Percentiles rank a stretch among this genome's conserved stretches.
Conservation (phyloP, 148 eudicot species). For the Pouteria glomerata region DNA sequence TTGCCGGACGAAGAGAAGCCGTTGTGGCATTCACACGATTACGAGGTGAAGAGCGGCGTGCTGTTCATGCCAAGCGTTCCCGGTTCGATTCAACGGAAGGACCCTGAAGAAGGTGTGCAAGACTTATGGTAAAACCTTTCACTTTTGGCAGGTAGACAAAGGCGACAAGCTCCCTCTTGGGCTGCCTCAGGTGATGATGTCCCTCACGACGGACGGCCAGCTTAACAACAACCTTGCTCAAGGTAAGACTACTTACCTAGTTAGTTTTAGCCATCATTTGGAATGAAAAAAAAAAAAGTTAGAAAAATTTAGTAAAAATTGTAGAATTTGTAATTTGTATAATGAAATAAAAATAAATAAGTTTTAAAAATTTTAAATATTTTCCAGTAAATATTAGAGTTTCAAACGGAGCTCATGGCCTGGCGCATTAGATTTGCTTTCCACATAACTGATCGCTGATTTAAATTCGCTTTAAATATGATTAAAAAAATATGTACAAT, state of each 20-base stretch:
- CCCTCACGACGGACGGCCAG: constrained; percentile 87
- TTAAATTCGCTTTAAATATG: too few species aligned
- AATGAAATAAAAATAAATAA: too few species aligned
- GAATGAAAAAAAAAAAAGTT: too few species aligned
- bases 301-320: too few species aligned
- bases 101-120: constrained; percentile 63
- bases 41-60: constrained; percentile 80
- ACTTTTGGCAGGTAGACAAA: constrained; percentile 85
- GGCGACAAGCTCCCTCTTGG: constrained; percentile 82
- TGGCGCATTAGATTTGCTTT: too few species aligned
- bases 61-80: constrained; percentile 77
- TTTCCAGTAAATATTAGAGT: too few species aligned
- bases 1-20: constrained; percentile 75
- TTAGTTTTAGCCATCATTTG: too few species aligned
- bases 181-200: constrained; percentile 89
- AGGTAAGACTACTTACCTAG: constrained; percentile 22
- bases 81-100: constrained; percentile 57
- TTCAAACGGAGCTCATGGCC: too few species aligned
- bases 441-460: too few species aligned
- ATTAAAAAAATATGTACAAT: too few species aligned
- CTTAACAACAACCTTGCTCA: constrained; percentile 44
- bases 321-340: too few species aligned
- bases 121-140: constrained; percentile 77
- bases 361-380: too few species aligned
- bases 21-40: constrained; percentile 88